Evolutionary conservation across 208 protist species (phyloP).

Genomic region (Leishmania mexicana): DNA sequence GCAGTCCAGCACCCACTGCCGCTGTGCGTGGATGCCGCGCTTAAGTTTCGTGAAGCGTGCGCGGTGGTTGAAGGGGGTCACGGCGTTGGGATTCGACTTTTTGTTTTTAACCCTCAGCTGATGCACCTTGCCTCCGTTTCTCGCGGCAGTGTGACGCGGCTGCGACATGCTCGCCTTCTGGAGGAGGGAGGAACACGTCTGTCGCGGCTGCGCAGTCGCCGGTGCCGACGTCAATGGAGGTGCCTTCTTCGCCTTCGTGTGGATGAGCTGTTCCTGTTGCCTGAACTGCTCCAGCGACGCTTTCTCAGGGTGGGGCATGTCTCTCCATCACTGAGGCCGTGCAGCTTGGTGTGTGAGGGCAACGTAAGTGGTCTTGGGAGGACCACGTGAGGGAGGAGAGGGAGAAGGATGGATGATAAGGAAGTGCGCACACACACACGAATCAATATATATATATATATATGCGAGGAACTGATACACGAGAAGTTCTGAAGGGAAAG

Average conservation of each 20-base stretch:
- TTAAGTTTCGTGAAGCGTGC: slow-evolving; percentile 42
- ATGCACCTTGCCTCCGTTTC: too few relatives aligned
- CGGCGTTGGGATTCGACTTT: slow-evolving; percentile 32
- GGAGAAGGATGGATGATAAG: not conserved
- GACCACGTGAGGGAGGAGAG: not conserved
- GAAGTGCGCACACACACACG: not conserved
- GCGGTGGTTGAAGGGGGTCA: slow-evolving; percentile 42
- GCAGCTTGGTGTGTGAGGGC: not conserved
- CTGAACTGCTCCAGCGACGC: not conserved
- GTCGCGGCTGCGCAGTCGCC: not conserved
- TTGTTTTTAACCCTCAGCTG: slow-evolving; percentile 23
- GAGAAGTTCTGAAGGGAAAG: not conserved
- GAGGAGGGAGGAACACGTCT: not conserved
- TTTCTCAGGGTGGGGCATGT: not conserved
- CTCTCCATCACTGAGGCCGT: not conserved
- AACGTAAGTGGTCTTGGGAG: too few relatives aligned
- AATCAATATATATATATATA: too few relatives aligned
- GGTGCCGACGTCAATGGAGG: not conserved
- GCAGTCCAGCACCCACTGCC: slow-evolving; percentile 25
- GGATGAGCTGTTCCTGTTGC: not conserved
- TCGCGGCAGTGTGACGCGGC: not conserved
- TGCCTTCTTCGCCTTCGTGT: not conserved
- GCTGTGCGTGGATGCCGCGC: slow-evolving; percentile 36
- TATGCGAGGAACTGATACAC: not conserved
- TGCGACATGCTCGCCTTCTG: not conserved